Conservation (phyloP, 2,329 filamentous ascomycete species). For the Pseudocercospora cruenta region DNA sequence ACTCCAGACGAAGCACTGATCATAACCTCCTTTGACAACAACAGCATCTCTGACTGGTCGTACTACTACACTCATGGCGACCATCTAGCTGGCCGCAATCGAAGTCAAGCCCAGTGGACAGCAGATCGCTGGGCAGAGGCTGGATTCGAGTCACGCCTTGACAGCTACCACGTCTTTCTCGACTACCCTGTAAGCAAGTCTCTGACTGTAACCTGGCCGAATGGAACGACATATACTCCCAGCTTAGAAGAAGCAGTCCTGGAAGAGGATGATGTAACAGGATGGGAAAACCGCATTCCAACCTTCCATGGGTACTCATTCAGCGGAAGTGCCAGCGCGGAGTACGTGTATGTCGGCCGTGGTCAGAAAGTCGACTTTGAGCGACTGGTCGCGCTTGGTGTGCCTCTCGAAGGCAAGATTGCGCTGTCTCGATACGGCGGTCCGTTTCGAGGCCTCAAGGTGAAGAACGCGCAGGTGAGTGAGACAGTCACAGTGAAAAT, state of each 20-base stretch:
- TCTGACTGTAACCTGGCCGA: constrained; percentile 48
- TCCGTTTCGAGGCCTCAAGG: background rate
- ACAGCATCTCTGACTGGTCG: background rate
- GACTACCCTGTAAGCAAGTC: constrained; percentile 52
- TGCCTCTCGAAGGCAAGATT: background rate
- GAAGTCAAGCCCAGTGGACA: constrained; percentile 52
- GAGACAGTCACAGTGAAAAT: background rate
- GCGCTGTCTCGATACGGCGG: background rate
- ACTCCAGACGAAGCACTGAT: background rate
- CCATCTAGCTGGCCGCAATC: constrained; percentile 52
- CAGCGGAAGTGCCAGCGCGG: constrained; percentile 50
- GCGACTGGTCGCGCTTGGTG: background rate
- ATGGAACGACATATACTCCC: constrained; percentile 72
- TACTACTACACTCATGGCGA: background rate
- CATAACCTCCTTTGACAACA: background rate
- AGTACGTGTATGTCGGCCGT: constrained; percentile 37
- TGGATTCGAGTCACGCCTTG: constrained; percentile 46
- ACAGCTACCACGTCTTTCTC: constrained; percentile 46
- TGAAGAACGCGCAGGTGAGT: background rate
- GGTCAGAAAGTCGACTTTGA: background rate
- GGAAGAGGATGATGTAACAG: constrained; percentile 29
- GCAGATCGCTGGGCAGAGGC: constrained; percentile 50
- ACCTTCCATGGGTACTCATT: constrained; percentile 55
- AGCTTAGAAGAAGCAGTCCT: constrained; percentile 36
- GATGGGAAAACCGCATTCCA: constrained; percentile 33